Base-by-base conservation (phyloP, 176 grass and related monocot genomes). In the Aegilops longissima region DNA sequence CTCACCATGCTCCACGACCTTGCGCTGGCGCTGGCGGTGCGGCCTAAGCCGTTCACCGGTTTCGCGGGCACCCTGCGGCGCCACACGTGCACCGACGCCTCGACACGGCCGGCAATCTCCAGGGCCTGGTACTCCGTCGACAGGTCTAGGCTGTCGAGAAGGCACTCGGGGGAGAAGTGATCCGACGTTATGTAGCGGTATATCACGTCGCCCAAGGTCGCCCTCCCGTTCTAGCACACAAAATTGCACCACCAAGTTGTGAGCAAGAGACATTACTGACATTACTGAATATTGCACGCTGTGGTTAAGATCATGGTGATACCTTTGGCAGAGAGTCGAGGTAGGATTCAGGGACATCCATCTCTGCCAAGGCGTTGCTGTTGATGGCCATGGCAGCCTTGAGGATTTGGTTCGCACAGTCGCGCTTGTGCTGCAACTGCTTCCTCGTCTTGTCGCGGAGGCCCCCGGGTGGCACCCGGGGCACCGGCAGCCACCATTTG, bases 1-100 rank as follows among this genome's bases (percentile, higher is more conserved):
- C 91, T 96, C 56, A 98, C 92, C 86, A 98, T 94, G 52, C 78
- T 87, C 96, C 92, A 98, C 61, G 96, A 96, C 87, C 88, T 94
- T 20, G 84, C 39, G 35, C 83, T 89, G 73, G 84, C 38, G 34
- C 82, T 89, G 73, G 77, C 64, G 8, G 31, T 78, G 44, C 91
- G 80, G 21, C 84, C 85, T 71, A 92, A 65, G 33, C 89, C 79
- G 64, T 69, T 85, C 44, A 47, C 67, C 17, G 91, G 89, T 80
- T 93, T 97, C 11, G 70, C 58, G 17, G 75, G 73, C 69, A 84
- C 33, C 73, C 80, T 91, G 49, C 91, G 81, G 47, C 94, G 92
- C 97, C 97, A 99, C 31, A 90, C 87, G 58, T 97, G 93, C 21
- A 97, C 88, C 12, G 97, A 91, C 38, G 97, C 97, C 82, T 99